Evolutionary conservation across 1,284 basidiomycete species (phyloP).

Genomic region (Phlebopus sp.): DNA sequence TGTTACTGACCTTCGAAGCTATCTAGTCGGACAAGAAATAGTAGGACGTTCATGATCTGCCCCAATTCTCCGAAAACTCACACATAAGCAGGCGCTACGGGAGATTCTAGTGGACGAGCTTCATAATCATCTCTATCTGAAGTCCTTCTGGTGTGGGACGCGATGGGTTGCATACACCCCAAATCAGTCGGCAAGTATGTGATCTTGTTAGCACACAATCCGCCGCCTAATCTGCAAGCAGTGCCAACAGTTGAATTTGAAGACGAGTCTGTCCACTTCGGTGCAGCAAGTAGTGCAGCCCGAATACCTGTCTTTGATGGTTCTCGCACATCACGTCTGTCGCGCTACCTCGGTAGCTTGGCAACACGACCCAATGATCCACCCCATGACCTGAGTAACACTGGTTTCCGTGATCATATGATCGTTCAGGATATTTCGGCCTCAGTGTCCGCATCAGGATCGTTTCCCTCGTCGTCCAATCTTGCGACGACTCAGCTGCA

Average conservation of each 20-base stretch:
- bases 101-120: conserved; percentile 96
- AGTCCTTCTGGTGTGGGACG: conserved; percentile 93
- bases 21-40: conserved; percentile 85
- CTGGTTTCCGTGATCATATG: conserved; percentile 36
- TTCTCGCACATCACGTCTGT: conserved; percentile 45
- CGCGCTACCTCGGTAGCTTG: conserved; percentile 69
- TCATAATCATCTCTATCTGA: conserved; percentile 97
- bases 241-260: conserved; percentile 61
- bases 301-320: conserved; percentile 33
- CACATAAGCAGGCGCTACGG: conserved; percentile 62
- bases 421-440: conserved; percentile 26
- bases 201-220: conserved; percentile 1
- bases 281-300: conserved; percentile 27
- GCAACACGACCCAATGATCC: conserved; percentile 79
- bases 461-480: conserved; percentile 25
- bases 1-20: conserved; percentile 83
- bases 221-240: conserved; percentile 25
- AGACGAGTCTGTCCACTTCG: conserved; percentile 38
- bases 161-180: conserved; percentile 86
- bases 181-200: conserved; percentile 76
- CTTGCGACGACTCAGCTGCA: conserved; percentile 19
- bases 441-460: conserved; percentile 28
- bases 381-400: conserved; percentile 68
- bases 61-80: conserved; percentile 9
- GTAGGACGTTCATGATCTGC: conserved; percentile 43